Evolutionary conservation across 202 grass and related monocot species (phyloP).

Genomic region (Musa balbisiana): DNA sequence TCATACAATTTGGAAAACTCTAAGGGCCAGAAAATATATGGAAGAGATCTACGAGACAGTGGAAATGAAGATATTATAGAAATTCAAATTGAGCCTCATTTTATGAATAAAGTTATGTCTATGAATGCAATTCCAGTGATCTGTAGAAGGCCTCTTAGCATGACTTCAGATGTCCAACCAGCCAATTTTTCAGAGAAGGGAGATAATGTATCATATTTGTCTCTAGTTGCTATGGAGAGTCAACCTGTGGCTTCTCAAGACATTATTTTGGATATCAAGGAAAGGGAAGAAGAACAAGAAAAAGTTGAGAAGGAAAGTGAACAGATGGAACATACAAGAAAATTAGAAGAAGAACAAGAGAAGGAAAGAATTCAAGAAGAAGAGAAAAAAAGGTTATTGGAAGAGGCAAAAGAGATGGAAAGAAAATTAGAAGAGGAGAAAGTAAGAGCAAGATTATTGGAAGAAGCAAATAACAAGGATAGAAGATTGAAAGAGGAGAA

Average conservation of each 20-base stretch:
- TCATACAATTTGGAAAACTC: constrained; percentile 26
- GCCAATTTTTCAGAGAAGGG: constrained; percentile 20
- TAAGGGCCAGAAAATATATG: constrained; percentile 16
- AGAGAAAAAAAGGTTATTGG: constrained; percentile 55
- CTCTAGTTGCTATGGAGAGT: constrained; percentile 25
- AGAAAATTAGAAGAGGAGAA: constrained; percentile 65
- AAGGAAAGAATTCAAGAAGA: constrained; percentile 27
- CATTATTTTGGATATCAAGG: constrained; percentile 22
- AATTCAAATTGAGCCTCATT: not conserved
- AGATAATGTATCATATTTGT: not conserved
- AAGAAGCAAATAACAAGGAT: not conserved
- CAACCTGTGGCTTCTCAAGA: constrained; percentile 28
- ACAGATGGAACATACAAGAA: constrained; percentile 2
- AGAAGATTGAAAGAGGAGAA: constrained; percentile 25
- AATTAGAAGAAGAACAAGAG: constrained; percentile 31
- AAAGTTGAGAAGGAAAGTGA: not conserved
- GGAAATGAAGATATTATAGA: not conserved
- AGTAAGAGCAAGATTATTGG: constrained; percentile 24
- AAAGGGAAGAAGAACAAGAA: constrained; percentile 25
- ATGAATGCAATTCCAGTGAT: not conserved
- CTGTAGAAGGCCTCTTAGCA: not conserved
- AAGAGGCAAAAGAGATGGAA: constrained; percentile 77
- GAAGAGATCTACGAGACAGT: not conserved
- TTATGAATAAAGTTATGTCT: not conserved
- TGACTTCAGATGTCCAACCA: constrained; percentile 29